Percentiles rank a stretch among this genome's conserved stretches.
phyloP scores from a whole-genome alignment of 345 rosid genomes.

The Barbarea vulgaris region DNA sequence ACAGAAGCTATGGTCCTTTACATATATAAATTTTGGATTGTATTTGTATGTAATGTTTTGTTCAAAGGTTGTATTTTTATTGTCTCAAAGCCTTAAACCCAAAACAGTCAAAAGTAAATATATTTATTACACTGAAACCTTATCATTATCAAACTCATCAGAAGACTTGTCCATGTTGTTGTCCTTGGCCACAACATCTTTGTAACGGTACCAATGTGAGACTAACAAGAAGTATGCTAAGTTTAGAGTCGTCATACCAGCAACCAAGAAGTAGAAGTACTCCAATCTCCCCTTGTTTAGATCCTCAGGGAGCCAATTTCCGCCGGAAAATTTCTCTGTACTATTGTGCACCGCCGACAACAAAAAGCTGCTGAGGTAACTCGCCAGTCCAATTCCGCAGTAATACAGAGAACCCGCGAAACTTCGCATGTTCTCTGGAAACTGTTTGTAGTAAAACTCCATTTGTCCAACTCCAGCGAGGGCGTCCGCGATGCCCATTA shows the following conservation, averaged over 20 bases:
- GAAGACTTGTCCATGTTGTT: conserved; percentile 23
- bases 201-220: conserved; percentile 48
- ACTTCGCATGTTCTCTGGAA: conserved; percentile 51
- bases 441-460: conserved; percentile 50
- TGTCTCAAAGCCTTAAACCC: conserved; percentile 15
- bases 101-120: conserved; percentile 5
- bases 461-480: conserved; percentile 42
- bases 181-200: conserved; percentile 37
- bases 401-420: conserved; percentile 41
- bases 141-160: conserved; percentile 32
- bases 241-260: conserved; percentile 42
- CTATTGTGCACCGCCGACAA: conserved; percentile 36
- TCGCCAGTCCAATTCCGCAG: conserved; percentile 40
- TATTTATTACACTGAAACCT: conserved; percentile 24
- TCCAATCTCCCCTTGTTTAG: conserved; percentile 42
- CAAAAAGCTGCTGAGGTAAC: conserved; percentile 43
- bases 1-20: conserved; percentile 24
- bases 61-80: conserved; percentile 27
- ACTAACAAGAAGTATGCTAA: conserved; percentile 43
- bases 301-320: conserved; percentile 43
- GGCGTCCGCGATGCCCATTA: conserved; percentile 42
- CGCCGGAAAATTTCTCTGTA: conserved; percentile 29
- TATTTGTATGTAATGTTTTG: conserved; percentile 28
- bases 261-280: conserved; percentile 44
- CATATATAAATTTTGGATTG: conserved; percentile 6